phyloP scores from a whole-genome alignment of 495 filamentous ascomycete genomes.

The Annulohypoxylon moriforme region DNA sequence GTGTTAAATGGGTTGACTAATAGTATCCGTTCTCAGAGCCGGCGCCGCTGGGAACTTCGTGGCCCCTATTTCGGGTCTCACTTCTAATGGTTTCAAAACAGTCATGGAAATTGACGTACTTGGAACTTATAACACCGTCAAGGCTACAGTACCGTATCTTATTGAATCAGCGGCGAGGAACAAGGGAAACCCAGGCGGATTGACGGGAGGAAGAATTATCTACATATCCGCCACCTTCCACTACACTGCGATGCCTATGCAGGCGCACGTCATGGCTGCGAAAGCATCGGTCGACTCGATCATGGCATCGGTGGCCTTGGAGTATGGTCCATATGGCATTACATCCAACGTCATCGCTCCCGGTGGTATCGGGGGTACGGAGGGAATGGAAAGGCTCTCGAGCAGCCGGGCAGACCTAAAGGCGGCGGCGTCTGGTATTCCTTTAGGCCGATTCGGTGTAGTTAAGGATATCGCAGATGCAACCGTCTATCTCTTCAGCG shows the following conservation, averaged over 20 bases:
- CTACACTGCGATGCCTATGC: conserved; percentile 84
- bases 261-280: conserved; percentile 86
- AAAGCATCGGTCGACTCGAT: conserved; percentile 93
- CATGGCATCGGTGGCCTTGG: conserved; percentile 77
- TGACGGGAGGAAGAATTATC: conserved; percentile 84
- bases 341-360: conserved; percentile 89
- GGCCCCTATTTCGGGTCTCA: conserved; percentile 82
- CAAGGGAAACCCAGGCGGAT: conserved; percentile 55
- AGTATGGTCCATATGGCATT: conserved; percentile 89
- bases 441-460: conserved; percentile 79
- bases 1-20: conserved; percentile 25
- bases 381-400: conserved; percentile 67
- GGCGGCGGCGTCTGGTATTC: conserved; percentile 57
- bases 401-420: conserved; percentile 52
- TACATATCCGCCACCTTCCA: conserved; percentile 91
- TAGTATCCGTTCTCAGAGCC: conserved; percentile 64
- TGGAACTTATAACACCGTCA: conserved; percentile 93
- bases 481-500: conserved; percentile 85
- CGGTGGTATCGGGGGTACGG: conserved; percentile 77
- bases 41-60: conserved; percentile 98
- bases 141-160: conserved; percentile 86
- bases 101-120: conserved; percentile 97
- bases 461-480: conserved; percentile 93
- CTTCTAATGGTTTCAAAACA: conserved; percentile 89
- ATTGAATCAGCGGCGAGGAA: conserved; percentile 74